These are phyloP conservation scores for Hanseniaspora nectarophila DNA, from an alignment of 805 yeast species.

Conservation along the genomic window DNA sequence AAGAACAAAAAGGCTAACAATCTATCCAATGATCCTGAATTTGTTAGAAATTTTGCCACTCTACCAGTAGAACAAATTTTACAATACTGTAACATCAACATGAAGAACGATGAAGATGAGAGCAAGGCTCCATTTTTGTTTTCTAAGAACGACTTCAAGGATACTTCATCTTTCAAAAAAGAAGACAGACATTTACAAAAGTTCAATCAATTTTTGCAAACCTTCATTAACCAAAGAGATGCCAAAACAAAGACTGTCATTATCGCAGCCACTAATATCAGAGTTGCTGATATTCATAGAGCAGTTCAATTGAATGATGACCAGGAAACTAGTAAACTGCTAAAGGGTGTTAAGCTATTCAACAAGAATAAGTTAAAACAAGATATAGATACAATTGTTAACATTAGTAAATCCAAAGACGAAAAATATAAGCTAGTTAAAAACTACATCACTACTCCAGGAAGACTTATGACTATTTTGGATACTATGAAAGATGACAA, in stretches of 20 bases:
- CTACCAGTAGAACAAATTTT: slow-evolving; percentile 12
- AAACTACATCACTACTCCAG: slow-evolving; percentile 26
- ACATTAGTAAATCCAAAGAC: slow-evolving; percentile 15
- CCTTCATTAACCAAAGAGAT: slow-evolving; percentile 30
- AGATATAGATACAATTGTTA: slow-evolving; percentile 32
- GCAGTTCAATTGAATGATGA: slow-evolving; percentile 4
- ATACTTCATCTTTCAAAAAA: slow-evolving; percentile 44
- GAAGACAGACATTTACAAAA: slow-evolving; percentile 44
- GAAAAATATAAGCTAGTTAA: slow-evolving; percentile 18
- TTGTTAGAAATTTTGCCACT: slow-evolving; percentile 3
- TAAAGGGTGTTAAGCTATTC: slow-evolving; percentile 52
- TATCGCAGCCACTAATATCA: slow-evolving; percentile 64
- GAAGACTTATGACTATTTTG: slow-evolving; percentile 25
- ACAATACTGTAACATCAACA: slow-evolving; percentile 14
- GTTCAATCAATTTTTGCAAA: slow-evolving; percentile 41
- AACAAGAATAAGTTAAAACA: slow-evolving; percentile 60
- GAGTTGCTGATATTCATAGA: slow-evolving; percentile 66
- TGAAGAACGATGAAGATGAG: slow-evolving; percentile 21
- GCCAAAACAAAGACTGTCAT: slow-evolving; percentile 34
- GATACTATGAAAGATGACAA: slow-evolving; percentile 17
- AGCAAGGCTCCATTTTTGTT: slow-evolving; percentile 16
- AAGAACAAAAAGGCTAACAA: slow-evolving; percentile 15
- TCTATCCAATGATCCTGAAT: slow-evolving; percentile 15
- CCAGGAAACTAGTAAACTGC: slow-evolving; percentile 39
- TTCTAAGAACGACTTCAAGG: slow-evolving; percentile 36